Base-by-base conservation (phyloP, 331 rosid species). In the Prunus yedoensis region DNA sequence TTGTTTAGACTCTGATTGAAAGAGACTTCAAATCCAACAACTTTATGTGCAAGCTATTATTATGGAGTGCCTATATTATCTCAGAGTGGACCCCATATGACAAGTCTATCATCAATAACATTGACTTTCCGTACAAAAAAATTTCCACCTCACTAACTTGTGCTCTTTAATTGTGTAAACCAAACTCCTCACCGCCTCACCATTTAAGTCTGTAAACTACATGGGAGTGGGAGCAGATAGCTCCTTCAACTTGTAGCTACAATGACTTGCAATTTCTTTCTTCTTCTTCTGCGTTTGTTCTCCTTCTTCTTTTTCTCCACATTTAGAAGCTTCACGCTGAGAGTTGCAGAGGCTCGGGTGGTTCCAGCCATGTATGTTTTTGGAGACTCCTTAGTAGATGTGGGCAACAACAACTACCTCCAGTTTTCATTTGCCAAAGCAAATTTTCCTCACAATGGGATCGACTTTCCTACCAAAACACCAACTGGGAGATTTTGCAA, bases 311-410 rank as follows among this genome's bases (percentile, higher is more conserved):
- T 77, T 49, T 77, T 78, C 56, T 68, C 62, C 5, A 64, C 43
- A 30, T 82, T 25, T 10, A 35, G 49, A 66, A 0, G 3, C 49
- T 0, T 8, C 4, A 28, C 11, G 0, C 10, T 32, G 17, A 64
- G 17, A 1, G 51, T 74, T 12, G 77, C 87, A 17, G 65, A 85
- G 65, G 86, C 82, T 77, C 78, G 83, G 51, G 71, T 64, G 74
- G 85, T 80, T 81, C 91, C 96, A 0, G 97, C 92, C 10, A 21
- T 89, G 27, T 94, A 83, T 14, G 87, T 92, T 17, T 90, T 94
- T 58, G 99, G 99, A 62, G 99, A 94, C 76, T 92, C 97, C 8
- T 68, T 94, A 10, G 89, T 85, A 1, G 99, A 94, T 47, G 99
- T 88, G 2, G 99, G 97, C 15, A 94, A 94, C 86, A 92, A 92